Evolutionary conservation across 768 basidiomycete species (phyloP).

Genomic region (Gautieria morchelliformis): DNA sequence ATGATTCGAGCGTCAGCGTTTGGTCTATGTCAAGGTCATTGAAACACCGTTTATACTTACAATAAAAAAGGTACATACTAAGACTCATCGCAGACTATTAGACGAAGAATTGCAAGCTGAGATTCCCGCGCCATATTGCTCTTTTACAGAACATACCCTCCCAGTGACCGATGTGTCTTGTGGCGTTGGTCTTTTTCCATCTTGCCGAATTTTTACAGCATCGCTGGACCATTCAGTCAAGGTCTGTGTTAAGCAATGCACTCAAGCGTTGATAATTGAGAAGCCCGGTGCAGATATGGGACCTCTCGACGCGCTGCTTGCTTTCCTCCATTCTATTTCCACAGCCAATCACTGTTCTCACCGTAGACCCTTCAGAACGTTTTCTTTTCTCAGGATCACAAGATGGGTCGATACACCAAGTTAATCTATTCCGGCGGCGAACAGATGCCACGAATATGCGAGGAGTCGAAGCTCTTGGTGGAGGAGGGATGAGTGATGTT

Average conservation of each 20-base stretch:
- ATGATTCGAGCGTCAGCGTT: conserved; percentile 82
- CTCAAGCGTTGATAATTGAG: conserved; percentile 6
- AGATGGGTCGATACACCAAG: conserved; percentile 68
- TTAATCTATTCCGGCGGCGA: conserved; percentile 64
- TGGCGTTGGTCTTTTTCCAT: conserved; percentile 72
- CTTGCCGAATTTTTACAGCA: conserved; percentile 67
- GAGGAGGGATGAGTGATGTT: conserved; percentile 60
- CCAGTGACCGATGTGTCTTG: conserved; percentile 76
- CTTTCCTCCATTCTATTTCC: conserved; percentile 87
- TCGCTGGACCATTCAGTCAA: conserved; percentile 89
- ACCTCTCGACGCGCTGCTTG: conserved; percentile 60
- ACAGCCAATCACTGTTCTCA: conserved; percentile 55
- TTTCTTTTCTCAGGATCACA: conserved; percentile 79
- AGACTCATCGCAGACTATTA: conserved; percentile 43
- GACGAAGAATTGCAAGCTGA: conserved; percentile 70
- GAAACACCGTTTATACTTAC: conserved; percentile 15
- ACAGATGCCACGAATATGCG: conserved; percentile 43
- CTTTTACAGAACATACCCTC: conserved; percentile 85
- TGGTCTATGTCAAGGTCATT: conserved; percentile 81
- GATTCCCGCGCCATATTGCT: conserved; percentile 65
- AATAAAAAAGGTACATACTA: background rate
- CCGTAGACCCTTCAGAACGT: conserved; percentile 80
- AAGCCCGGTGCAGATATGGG: conserved; percentile 57
- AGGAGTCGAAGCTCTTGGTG: conserved; percentile 59
- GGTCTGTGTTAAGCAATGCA: conserved; percentile 30